A percentile compares a stretch with the other conserved stretches of the same genome.
phyloP scores from a whole-genome alignment of 2,329 filamentous ascomycete species.

The Botrytis fabae region DNA sequence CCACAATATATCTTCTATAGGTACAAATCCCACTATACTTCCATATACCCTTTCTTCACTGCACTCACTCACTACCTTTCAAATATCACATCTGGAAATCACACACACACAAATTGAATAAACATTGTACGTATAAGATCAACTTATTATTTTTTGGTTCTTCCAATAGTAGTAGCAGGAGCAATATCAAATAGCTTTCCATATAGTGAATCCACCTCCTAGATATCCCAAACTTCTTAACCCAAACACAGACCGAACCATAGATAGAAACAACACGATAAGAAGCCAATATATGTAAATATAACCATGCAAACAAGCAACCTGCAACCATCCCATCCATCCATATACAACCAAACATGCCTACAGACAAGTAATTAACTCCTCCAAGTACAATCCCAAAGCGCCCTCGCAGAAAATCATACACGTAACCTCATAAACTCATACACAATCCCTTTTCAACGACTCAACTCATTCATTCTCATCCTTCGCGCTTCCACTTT shows the following conservation, averaged over 20 bases:
- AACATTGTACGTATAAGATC: neutral
- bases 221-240: neutral
- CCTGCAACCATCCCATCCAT: neutral
- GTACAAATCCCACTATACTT: neutral
- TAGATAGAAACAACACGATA: neutral
- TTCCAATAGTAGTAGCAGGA: neutral
- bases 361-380: neutral
- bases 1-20: neutral
- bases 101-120: neutral
- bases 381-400: neutral
- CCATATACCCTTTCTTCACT: neutral
- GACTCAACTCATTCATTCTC: constrained; percentile 37
- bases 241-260: neutral
- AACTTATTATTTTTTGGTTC: neutral
- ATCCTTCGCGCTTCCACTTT: constrained; percentile 65
- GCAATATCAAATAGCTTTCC: neutral
- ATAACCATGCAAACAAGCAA: neutral
- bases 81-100: neutral
- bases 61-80: neutral
- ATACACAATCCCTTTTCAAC: neutral
- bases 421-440: neutral
- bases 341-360: constrained; percentile 1
- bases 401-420: neutral
- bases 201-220: neutral
- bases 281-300: neutral